A percentile compares a stretch with the other conserved stretches of the same genome.
phyloP scores from a whole-genome alignment of 768 basidiomycete genomes.

The Grammothele lineata region DNA sequence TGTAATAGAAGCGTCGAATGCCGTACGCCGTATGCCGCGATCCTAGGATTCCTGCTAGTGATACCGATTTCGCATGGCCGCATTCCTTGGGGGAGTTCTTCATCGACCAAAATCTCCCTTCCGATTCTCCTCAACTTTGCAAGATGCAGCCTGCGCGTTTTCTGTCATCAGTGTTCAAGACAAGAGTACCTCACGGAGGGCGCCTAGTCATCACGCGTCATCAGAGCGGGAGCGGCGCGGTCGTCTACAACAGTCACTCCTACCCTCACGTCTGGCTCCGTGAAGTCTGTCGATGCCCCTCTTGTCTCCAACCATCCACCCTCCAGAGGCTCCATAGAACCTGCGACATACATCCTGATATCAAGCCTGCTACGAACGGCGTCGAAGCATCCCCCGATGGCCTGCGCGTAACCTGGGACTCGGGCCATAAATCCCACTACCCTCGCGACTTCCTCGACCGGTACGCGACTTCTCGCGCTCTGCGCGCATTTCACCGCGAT shows the following conservation, averaged over 20 bases:
- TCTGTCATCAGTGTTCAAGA: no score
- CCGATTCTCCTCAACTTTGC: no score
- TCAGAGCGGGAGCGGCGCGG: no score
- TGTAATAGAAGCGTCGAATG: no score
- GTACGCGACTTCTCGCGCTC: constrained; percentile 36
- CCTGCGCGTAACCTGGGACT: constrained; percentile 50
- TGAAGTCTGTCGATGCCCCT: constrained; percentile 73
- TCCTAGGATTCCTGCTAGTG: no score
- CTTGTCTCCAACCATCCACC: constrained; percentile 74
- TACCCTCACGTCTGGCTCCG: constrained; percentile 72
- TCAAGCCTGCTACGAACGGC: constrained; percentile 27
- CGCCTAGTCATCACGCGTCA: no score
- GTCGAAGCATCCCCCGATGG: constrained; percentile 40
- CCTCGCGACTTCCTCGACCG: constrained; percentile 42
- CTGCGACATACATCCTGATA: constrained; percentile 42
- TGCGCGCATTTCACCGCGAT: constrained; percentile 44
- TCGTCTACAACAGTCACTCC: constrained; percentile 15
- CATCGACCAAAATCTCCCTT: no score
- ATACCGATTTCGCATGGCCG: no score
- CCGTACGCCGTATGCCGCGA: no score
- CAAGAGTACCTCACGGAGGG: no score
- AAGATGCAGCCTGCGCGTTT: no score
- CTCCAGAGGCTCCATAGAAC: constrained; percentile 69
- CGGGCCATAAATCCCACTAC: constrained; percentile 59
- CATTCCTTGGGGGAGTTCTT: no score